phyloP scores from a whole-genome alignment of 2,329 filamentous ascomycete genomes.

The Corniculantispora saksenae region DNA sequence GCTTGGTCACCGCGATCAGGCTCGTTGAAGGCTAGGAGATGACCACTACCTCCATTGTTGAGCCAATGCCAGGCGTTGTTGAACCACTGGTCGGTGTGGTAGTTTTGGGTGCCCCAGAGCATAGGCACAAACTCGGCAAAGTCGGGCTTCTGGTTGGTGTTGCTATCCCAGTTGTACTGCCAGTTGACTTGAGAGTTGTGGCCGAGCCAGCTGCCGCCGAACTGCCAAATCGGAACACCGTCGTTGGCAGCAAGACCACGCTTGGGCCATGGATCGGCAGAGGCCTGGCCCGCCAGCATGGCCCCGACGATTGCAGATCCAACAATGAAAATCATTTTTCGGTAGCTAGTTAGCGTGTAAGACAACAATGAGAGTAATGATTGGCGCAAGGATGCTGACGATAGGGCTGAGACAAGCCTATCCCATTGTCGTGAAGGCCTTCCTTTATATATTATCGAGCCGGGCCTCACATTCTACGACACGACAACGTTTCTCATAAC shows the following conservation, averaged over 20 bases:
- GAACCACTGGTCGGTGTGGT: constrained; percentile 24
- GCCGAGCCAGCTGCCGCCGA: constrained; percentile 20
- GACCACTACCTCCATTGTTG: constrained; percentile 21
- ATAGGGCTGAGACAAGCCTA: not conserved
- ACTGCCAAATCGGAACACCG: constrained; percentile 25
- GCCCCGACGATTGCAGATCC: constrained; percentile 48
- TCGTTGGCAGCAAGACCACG: constrained; percentile 51
- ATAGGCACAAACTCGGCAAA: constrained; percentile 28
- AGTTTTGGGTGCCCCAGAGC: constrained; percentile 26
- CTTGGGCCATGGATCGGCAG: constrained; percentile 35
- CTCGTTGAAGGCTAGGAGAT: constrained; percentile 30
- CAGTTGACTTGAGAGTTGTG: constrained; percentile 23
- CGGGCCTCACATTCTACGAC: not conserved
- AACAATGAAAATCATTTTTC: constrained; percentile 51
- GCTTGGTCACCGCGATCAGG: constrained; percentile 27
- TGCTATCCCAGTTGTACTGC: constrained; percentile 31
- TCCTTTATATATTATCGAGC: not conserved
- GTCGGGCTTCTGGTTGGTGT: constrained; percentile 25
- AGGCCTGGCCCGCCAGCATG: constrained; percentile 38
- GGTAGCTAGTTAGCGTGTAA: constrained; percentile 42
- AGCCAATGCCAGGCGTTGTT: constrained; percentile 22
- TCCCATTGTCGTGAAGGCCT: not conserved
- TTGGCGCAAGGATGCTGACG: not conserved
- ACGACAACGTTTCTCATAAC: not conserved
- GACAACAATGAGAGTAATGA: not conserved